phyloP scores from a whole-genome alignment of 1,139 yeast genomes.

The Lodderomyces metapsilosis region DNA sequence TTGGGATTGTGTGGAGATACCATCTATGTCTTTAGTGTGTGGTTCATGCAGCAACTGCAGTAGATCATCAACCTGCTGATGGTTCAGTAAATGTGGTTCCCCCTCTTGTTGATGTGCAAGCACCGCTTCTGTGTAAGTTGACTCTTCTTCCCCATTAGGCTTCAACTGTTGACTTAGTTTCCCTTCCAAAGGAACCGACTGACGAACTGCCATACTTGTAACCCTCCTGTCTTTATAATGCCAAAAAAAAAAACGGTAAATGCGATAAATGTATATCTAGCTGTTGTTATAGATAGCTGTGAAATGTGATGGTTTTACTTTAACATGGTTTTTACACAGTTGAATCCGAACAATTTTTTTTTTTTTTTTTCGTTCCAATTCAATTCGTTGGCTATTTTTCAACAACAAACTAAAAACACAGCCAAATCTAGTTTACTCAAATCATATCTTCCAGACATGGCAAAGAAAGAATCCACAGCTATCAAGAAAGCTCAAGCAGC shows the following conservation, averaged over 20 bases:
- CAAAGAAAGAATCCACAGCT: slow-evolving; percentile 32
- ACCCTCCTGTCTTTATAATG: no score
- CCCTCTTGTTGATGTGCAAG: not conserved
- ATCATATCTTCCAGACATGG: no score
- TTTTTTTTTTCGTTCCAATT: not conserved
- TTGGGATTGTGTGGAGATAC: not conserved
- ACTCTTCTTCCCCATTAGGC: not conserved
- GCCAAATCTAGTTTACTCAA: not conserved
- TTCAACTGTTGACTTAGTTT: slow-evolving; percentile 1
- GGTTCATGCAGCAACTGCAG: slow-evolving; percentile 6
- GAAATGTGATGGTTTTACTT: no score
- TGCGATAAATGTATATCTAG: no score
- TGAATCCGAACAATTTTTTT: not conserved
- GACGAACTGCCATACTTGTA: not conserved
- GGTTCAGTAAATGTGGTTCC: not conserved
- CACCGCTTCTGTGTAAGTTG: not conserved
- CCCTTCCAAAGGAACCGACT: slow-evolving; percentile 2
- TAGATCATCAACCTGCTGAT: not conserved
- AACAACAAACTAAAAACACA: not conserved
- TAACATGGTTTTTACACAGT: no score
- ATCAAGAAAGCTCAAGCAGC: slow-evolving; percentile 26
- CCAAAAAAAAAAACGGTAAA: no score
- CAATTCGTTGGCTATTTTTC: not conserved
- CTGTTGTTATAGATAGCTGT: no score
- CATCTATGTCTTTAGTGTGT: not conserved